These are phyloP conservation scores for Achlya hypogyna DNA, from an alignment of 352 stramenopile genomes.

Conservation along the genomic window DNA sequence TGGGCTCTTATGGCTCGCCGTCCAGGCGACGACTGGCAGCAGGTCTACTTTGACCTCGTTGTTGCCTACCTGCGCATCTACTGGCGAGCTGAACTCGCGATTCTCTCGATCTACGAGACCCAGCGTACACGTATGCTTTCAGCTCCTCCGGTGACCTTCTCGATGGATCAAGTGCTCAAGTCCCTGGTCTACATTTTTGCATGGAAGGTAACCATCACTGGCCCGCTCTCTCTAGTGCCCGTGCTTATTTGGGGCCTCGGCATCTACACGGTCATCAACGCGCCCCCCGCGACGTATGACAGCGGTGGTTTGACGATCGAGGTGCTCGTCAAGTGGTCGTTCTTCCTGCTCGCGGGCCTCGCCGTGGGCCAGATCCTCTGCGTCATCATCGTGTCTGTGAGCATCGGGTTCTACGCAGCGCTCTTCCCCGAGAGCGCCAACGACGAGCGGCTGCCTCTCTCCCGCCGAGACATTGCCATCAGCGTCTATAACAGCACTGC, in stretches of 20 bases:
- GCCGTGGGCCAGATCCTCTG: background rate
- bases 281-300: background rate
- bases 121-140: background rate
- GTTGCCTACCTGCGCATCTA: background rate
- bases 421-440: background rate
- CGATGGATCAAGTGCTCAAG: background rate
- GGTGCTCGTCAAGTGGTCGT: background rate
- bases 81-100: background rate
- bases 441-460: background rate
- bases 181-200: background rate
- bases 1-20: background rate
- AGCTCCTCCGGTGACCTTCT: background rate
- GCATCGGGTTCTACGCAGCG: background rate
- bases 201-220: background rate
- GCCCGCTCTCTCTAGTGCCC: background rate
- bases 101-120: constrained; percentile 3
- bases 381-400: background rate
- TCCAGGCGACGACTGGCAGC: background rate
- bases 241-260: background rate
- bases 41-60: background rate
- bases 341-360: background rate
- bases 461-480: background rate
- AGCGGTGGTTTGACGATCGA: background rate
- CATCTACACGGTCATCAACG: background rate
- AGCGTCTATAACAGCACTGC: background rate